Conservation (phyloP, 768 basidiomycete species). For the Mycena pura region DNA sequence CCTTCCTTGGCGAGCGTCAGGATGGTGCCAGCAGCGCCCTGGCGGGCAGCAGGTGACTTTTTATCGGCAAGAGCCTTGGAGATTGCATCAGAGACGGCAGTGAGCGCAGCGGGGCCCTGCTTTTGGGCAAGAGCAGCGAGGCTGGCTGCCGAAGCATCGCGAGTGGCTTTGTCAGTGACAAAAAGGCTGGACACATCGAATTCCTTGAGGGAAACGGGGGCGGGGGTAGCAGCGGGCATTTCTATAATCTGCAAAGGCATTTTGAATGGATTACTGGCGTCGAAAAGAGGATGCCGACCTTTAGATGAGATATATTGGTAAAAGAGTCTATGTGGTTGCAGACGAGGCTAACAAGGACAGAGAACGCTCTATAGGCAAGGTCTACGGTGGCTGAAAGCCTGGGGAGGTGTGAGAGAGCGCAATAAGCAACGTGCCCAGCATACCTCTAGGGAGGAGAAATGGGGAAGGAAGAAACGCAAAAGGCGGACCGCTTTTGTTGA, state of each 20-base stretch:
- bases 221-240: conserved; percentile 79
- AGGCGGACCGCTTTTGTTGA: background rate
- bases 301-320: conserved; percentile 43
- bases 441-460: conserved; percentile 21
- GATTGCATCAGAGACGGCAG: conserved; percentile 74
- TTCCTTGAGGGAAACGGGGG: conserved; percentile 59
- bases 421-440: background rate
- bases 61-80: conserved; percentile 92
- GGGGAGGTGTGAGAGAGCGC: background rate
- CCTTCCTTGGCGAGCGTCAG: conserved; percentile 69
- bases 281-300: conserved; percentile 44
- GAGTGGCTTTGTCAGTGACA: conserved; percentile 82
- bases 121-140: conserved; percentile 82
- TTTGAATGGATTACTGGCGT: conserved; percentile 25
- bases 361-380: conserved; percentile 67
- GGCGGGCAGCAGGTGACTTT: conserved; percentile 91
- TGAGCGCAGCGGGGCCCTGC: conserved; percentile 81
- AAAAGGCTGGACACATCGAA: conserved; percentile 82
- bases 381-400: conserved; percentile 51
- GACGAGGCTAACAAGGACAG: conserved; percentile 64
- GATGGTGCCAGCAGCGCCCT: conserved; percentile 83
- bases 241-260: conserved; percentile 53
- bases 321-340: conserved; percentile 50
- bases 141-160: conserved; percentile 71
- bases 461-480: conserved; percentile 21